Evolutionary conservation across 2,329 filamentous ascomycete genomes (phyloP).

Genomic region (Fusarium papillatum): DNA sequence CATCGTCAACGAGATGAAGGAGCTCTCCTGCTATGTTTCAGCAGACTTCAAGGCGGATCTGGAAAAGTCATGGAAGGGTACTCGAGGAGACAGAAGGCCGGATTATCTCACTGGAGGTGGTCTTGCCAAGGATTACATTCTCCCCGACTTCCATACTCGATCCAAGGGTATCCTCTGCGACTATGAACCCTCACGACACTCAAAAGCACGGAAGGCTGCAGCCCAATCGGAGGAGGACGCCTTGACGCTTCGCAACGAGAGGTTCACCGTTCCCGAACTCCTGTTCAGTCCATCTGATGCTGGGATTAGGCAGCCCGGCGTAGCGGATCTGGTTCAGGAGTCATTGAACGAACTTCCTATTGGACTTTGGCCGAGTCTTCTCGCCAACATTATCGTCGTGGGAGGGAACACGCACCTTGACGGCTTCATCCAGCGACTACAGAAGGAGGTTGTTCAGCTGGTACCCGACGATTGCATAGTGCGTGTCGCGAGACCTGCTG

Average conservation of each 20-base stretch:
- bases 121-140: constrained; percentile 90
- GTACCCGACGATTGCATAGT: constrained; percentile 85
- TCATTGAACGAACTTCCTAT: constrained; percentile 81
- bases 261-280: constrained; percentile 91
- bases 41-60: constrained; percentile 83
- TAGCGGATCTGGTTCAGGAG: constrained; percentile 87
- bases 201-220: constrained; percentile 62
- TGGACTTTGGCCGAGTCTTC: constrained; percentile 85
- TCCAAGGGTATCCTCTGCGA: constrained; percentile 79
- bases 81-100: constrained; percentile 68
- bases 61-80: constrained; percentile 87
- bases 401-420: constrained; percentile 87
- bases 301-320: constrained; percentile 85
- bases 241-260: constrained; percentile 90
- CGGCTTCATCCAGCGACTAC: constrained; percentile 85
- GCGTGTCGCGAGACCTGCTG: constrained; percentile 75
- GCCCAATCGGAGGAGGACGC: constrained; percentile 76
- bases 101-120: constrained; percentile 64
- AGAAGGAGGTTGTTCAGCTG: constrained; percentile 78
- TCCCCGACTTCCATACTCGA: constrained; percentile 81
- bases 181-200: constrained; percentile 78
- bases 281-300: constrained; percentile 90
- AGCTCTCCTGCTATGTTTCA: constrained; percentile 87
- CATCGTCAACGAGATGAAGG: constrained; percentile 97
- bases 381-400: constrained; percentile 90